Evolutionary conservation across 1,284 basidiomycete species (phyloP), one percentile per base, ranked within the genome.

Genomic region (Wolfiporia cocos): DNA sequence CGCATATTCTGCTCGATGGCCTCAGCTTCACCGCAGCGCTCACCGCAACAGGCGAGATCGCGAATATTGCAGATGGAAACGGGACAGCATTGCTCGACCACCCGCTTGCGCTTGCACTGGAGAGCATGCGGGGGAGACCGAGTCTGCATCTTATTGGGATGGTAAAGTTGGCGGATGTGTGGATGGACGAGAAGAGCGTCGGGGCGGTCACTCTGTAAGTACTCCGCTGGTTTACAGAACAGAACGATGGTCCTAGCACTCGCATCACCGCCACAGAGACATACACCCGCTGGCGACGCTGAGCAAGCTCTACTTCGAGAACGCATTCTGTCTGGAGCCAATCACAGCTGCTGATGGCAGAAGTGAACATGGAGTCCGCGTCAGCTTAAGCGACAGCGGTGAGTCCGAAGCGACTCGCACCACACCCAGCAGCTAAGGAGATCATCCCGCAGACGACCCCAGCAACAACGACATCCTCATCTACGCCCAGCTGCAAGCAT

Each of bases 41-140:
- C 6, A 14, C 55, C 72, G 5, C 5, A 6, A 24, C 22, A 14
- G 68, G 73, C 43, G 66, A 68, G 2, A 67, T 67, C 1, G 61
- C 55, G 30, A 44, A 62, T 43, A 49, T 62, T 20, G 39, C 52
- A 39, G 46, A 62, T 43, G 24, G 42, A 18, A 35, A 56, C 2
- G 33, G 54, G 17, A 28, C 46, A 10, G 50, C 61, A 15, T 63
- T 88, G 5, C 67, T 89, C 19, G 66, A 81, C 40, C 85, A 83
- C 45, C 79, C 80, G 0, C 66, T 88, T 9, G 80, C 85, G 1
- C 60, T 89, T 20, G 81, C 83, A 0, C 55, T 88, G 40, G 86
- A 89, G 62, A 86, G 76, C 59, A 85, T 89, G 83, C 81, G 83
- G 34, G 82, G 85, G n/a, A 64, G 82, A 28, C 81, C 79, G 1